phyloP scores from a whole-genome alignment of 108 stramenopile genomes.

The Mayamaea pseudoterrestris region DNA sequence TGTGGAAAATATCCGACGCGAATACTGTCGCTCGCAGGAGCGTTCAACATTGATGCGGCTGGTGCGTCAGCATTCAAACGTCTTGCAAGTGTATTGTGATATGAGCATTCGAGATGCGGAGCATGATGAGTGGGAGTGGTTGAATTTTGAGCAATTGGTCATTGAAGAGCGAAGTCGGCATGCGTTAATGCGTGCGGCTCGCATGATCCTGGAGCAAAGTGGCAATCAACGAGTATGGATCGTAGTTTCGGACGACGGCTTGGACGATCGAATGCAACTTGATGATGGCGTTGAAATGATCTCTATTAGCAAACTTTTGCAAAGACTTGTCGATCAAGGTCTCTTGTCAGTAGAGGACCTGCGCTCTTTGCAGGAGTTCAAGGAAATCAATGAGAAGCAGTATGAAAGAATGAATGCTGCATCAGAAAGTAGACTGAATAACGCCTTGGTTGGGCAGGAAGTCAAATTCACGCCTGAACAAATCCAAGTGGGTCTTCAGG shows the following conservation, averaged over 20 bases:
- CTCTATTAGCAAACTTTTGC: conserved; percentile 7
- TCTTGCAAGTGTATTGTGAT: conserved; percentile 28
- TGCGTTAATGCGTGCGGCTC: conserved; percentile 23
- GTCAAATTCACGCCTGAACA: conserved; percentile 15
- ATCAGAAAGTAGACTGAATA: neutral
- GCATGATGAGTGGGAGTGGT: conserved; percentile 30
- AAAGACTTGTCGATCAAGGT: neutral
- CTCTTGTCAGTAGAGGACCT: neutral
- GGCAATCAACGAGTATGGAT: neutral
- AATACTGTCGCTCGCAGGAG: conserved; percentile 23
- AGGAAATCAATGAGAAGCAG: conserved; percentile 14
- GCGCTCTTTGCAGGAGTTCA: neutral
- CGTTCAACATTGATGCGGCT: conserved; percentile 20
- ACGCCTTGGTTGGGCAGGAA: neutral
- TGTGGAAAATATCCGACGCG: conserved; percentile 9
- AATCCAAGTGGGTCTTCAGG: conserved; percentile 17
- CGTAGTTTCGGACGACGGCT: conserved; percentile 1
- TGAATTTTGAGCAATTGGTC: conserved; percentile 18
- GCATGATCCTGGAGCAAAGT: conserved; percentile 8
- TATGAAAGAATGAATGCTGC: conserved; percentile 20
- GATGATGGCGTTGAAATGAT: conserved; percentile 15
- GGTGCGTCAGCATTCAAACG: no score
- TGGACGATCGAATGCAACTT: conserved; percentile 5
- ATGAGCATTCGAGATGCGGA: conserved; percentile 19
- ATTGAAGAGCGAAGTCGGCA: conserved; percentile 22